phyloP scores from a whole-genome alignment of 495 filamentous ascomycete species.

The Jackrogersella minutella region DNA sequence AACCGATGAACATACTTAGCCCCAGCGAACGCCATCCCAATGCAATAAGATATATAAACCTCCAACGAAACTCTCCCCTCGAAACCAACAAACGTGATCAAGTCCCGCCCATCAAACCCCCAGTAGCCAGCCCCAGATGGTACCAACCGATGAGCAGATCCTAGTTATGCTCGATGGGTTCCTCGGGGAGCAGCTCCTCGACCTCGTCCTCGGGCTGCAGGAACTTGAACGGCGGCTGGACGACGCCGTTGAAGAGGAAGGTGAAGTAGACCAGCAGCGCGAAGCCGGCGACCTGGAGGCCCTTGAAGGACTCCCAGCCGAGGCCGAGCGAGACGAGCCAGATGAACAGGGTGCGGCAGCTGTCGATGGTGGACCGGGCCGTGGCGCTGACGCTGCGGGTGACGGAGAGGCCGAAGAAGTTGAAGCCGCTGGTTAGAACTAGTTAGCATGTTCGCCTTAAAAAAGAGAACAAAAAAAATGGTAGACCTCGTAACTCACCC shows the following conservation, averaged over 20 bases:
- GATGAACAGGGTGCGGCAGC: conserved; percentile 96
- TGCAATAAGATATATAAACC: conserved; percentile 21
- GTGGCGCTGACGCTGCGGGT: conserved; percentile 90
- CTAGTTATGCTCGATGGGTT: conserved; percentile 79
- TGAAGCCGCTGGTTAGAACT: conserved; percentile 80
- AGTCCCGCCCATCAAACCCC: not conserved
- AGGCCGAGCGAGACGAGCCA: conserved; percentile 94
- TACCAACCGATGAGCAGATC: not conserved
- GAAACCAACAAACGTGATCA: not conserved
- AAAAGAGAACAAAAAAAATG: conserved; percentile 18
- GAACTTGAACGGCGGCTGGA: conserved; percentile 74
- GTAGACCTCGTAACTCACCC: conserved; percentile 66
- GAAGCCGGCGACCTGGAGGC: conserved; percentile 92
- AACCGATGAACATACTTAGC: not conserved
- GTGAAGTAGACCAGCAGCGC: conserved; percentile 92
- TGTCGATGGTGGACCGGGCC: conserved; percentile 93
- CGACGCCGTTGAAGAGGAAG: conserved; percentile 93
- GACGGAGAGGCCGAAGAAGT: conserved; percentile 95
- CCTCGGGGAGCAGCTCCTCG: conserved; percentile 79
- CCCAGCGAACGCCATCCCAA: conserved; percentile 36
- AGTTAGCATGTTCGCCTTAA: conserved; percentile 7
- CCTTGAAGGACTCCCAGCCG: conserved; percentile 98
- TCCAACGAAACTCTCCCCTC: not conserved
- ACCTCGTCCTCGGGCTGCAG: conserved; percentile 63
- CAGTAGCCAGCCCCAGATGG: not conserved